Evolutionary conservation across 2,329 filamentous ascomycete species (phyloP), one percentile per base, ranked within the genome.

Genomic region (Stagonosporopsis chrysanthemi): DNA sequence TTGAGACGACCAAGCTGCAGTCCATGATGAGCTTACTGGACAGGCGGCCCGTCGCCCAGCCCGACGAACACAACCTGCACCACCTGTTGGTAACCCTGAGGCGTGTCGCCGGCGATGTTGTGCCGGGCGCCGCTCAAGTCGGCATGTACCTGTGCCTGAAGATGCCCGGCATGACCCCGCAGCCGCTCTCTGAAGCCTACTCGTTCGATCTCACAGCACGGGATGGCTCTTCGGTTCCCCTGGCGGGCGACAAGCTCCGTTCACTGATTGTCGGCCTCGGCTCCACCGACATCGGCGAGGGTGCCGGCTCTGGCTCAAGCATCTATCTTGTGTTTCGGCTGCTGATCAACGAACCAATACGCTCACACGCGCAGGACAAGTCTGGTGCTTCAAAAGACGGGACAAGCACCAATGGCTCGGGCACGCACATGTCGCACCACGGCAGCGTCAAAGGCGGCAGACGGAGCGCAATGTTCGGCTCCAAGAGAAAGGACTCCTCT

Each of bases 21-120:
- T 96, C 95, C 4, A 86, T 93, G 72, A 99, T 99, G 95, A 96
- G 92, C 76, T 84, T 98, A 68, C 82, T 99, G 42, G 89, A 97
- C 56, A 89, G 91, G 65, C 86, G 88, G n/a, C 93, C 92, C 0
- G 84, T 86, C 19, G 82, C 86, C 4, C 80, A 85, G 9, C 77
- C 86, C 15, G 92, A 90, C 65, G 82, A 92, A 65, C 83, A 88
- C 46, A 88, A 90, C 33, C 79, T 96, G 50, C 90, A 97, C 72
- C 89, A 98, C 66, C 77, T 96, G 5, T 82, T 96, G 56, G 84
- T 97, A 28, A 92, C 96, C 67, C 84, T 98, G 59, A 93, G 90
- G 69, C 88, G 89, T 8, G 89, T 97, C 61, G 87, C 89, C 1
- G 91, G 91, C 14, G 86, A 89, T 31, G 87, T 90, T 0, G 86